phyloP scores from a whole-genome alignment of 1,284 basidiomycete genomes.

The Quambalaria eucalypti region DNA sequence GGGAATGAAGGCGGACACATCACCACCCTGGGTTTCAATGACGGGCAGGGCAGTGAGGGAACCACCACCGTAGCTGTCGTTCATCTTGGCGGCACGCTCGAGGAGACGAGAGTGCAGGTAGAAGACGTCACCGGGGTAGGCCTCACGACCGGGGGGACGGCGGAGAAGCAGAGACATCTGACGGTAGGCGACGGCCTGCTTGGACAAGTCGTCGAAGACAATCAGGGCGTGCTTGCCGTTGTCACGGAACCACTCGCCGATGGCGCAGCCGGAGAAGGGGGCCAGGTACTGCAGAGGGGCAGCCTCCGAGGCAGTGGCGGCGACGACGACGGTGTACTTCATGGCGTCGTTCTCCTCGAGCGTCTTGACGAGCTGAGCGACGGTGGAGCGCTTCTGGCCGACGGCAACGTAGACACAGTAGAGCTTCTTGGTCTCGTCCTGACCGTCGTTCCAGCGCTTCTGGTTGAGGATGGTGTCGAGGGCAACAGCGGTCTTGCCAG shows the following conservation, averaged over 20 bases:
- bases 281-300: conserved; percentile 98
- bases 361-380: conserved; percentile 97
- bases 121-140: conserved; percentile 99
- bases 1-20: conserved; percentile 72
- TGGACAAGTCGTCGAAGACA: conserved; percentile 98
- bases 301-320: conserved; percentile 96
- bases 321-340: conserved; percentile 98
- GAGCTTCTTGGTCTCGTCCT: conserved; percentile 92
- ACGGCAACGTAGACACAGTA: conserved; percentile 99
- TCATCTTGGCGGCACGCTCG: conserved; percentile 99
- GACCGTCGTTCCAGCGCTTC: conserved; percentile 97
- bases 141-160: conserved; percentile 99
- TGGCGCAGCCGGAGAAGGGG: conserved; percentile 98
- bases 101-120: conserved; percentile 99
- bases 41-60: conserved; percentile 97
- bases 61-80: conserved; percentile 91
- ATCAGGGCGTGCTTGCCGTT: conserved; percentile 93
- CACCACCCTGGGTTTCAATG: conserved; percentile 99
- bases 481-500: conserved; percentile 96
- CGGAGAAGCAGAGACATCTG: conserved; percentile 99
- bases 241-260: conserved; percentile 99
- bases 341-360: conserved; percentile 99
- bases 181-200: conserved; percentile 99
- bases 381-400: conserved; percentile 98
- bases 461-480: conserved; percentile 99